Evolutionary conservation across 352 stramenopile species (phyloP), one percentile per base, ranked within the genome.

Genomic region (Phytophthora pinifolia): DNA sequence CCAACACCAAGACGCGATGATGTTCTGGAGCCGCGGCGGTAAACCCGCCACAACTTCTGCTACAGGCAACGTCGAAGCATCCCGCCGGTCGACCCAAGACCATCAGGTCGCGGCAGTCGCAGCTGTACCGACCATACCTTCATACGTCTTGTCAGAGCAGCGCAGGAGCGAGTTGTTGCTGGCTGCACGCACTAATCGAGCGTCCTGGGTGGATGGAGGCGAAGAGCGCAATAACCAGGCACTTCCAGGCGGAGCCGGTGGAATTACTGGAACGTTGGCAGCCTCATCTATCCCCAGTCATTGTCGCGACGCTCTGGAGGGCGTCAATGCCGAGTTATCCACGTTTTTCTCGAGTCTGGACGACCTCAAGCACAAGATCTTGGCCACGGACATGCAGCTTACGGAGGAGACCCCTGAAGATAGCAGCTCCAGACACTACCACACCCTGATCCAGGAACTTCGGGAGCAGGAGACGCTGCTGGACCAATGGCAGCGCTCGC

Each of bases 191-290:
- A 73, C 69, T 10, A 92, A 76, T 36, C 75, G 83, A 25, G 68
- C 84, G 12, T 80, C 79, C 3, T 94, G 83, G 83, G 63, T 94
- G 44, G 81, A 94, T 31, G 74, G 75, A 31, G 63, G 65, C 6
- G 64, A 80, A 20, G 53, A 67, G 14, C 27, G 44, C 30, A 48
- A 38, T 18, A n/a, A 4, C 1, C 36, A 41, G n/a, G 9, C 30
- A 12, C 46, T 65, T 50, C 18, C 31, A 35, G 22, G 27, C 5
- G 20, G 22, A 30, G 14, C 12, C 4, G 51, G 22, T 17, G 41
- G 6, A 0, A 17, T 58, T 13, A 17, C 64, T 20, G 30, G 15
- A 9, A 34, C 39, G 0, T n/a, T 64, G 15, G 25, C 39, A 22
- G 46, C 36, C 39, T 63, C 36, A 0, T 1, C 20, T 7, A 53